A percentile compares a stretch with the other conserved stretches of the same genome.
Evolutionary conservation across 441 rosid species (phyloP).

Genomic region (Gossypium schwendimanii): DNA sequence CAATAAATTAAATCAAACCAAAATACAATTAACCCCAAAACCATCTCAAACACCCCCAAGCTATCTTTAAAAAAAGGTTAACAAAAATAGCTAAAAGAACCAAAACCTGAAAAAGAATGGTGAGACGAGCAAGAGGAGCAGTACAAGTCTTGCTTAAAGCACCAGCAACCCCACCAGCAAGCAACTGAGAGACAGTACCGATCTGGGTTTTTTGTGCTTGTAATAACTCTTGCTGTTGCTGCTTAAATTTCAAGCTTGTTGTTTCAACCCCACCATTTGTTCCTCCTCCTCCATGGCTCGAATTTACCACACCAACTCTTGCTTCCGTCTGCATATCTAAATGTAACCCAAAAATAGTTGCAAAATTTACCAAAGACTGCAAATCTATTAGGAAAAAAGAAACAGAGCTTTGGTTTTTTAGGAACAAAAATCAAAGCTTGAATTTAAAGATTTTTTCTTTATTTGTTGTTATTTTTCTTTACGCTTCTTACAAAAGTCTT

Average conservation of each 20-base stretch:
- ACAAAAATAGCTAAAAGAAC: not conserved
- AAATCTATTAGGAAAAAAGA: not conserved
- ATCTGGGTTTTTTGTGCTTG: conserved; percentile 40
- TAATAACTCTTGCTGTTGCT: conserved; percentile 36
- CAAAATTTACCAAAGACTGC: not conserved
- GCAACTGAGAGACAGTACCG: conserved; percentile 69
- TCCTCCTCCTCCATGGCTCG: conserved; percentile 33
- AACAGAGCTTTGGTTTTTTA: not conserved
- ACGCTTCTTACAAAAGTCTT: not conserved
- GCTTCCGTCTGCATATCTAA: conserved; percentile 78
- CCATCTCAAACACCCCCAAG: not conserved
- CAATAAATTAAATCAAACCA: not conserved
- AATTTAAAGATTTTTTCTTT: not conserved
- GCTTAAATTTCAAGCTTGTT: conserved; percentile 25
- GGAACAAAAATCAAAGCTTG: not conserved
- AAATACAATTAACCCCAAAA: not conserved
- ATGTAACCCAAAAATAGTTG: not conserved
- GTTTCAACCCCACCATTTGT: conserved; percentile 18
- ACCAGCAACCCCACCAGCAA: conserved; percentile 90
- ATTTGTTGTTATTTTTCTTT: not conserved
- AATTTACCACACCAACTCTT: conserved; percentile 66
- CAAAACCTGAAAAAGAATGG: conserved; percentile 84
- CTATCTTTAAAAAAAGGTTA: not conserved
- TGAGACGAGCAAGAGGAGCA: conserved; percentile 91
- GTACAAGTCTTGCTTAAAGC: conserved; percentile 93